Evolutionary conservation across 2,329 filamentous ascomycete species (phyloP), one percentile per base, ranked within the genome.

Genomic region (Conoideocrella luteorostrata): DNA sequence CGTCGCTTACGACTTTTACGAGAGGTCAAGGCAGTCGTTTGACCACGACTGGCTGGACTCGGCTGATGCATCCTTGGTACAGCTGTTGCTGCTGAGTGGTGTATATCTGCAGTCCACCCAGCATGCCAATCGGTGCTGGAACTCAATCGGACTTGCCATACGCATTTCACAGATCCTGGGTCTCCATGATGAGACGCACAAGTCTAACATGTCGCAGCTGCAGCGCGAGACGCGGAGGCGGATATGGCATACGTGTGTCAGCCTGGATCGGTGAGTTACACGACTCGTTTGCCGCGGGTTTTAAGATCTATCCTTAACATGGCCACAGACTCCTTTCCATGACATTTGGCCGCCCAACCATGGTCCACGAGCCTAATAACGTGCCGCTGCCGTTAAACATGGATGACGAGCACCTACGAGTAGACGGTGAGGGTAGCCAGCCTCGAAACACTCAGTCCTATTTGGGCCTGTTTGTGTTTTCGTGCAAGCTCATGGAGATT

Each of bases 61-160:
- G 18, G 41, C 41, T 33, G 41, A 43, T 22, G 4, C 37, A n/a
- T 43, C 41, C 13, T 18, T 43, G 18, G 41, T 43, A 21, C 41
- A 43, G 7, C 23, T 43, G 18, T 33, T 43, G 18, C 24, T 43
- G 7, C 18, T 43, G 23, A 43, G 37, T 20, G 41, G 33, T 13
- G 41, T 37, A 13, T 43, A 43, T 36, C 18, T 43, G n/a, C 41
- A 43, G 18, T 43, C 41, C 17, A 43, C 41, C 3, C 41, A 22
- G 17, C 41, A 43, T 18, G 41, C 41, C 13, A 43, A 43, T 17
- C 41, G 41, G 6, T 43, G 41, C 41, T 43, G 41, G 41, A 43
- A 43, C 24, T 43, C 41, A 15, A 32, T 43, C 17, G 41, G 41
- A 5, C 41, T 43, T 29, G 41, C 41, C 13, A 43, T 43, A 36